phyloP scores from a whole-genome alignment of 768 basidiomycete genomes.

The Mrakia frigida region DNA sequence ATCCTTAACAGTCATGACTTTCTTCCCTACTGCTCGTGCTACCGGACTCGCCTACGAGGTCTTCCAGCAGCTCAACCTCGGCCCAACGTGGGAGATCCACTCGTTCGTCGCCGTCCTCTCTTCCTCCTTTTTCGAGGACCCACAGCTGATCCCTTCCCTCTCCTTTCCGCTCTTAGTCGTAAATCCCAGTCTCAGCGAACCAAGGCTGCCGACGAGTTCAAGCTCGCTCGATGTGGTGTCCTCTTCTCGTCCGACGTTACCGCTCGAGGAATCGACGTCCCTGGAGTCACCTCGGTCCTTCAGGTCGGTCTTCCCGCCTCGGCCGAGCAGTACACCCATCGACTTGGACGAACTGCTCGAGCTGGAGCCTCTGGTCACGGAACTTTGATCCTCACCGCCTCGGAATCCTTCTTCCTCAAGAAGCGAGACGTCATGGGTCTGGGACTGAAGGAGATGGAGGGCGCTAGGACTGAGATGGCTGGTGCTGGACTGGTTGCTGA shows the following conservation, averaged over 20 bases:
- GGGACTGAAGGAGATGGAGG: constrained; percentile 44
- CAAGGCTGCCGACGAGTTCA: constrained; percentile 49
- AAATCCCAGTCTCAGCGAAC: constrained; percentile 53
- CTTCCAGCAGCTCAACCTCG: constrained; percentile 34
- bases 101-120: constrained; percentile 38
- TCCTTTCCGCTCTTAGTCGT: constrained; percentile 35
- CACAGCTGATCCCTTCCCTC: background rate
- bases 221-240: constrained; percentile 33
- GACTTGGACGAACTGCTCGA: constrained; percentile 49
- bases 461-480: constrained; percentile 32
- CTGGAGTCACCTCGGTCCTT: constrained; percentile 54
- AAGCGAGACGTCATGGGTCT: constrained; percentile 47
- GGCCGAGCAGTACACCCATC: constrained; percentile 48
- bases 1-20: constrained; percentile 49
- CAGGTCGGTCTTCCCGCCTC: constrained; percentile 49
- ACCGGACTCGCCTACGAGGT: constrained; percentile 49
- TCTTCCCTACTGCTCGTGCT: constrained; percentile 64
- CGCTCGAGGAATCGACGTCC: constrained; percentile 64
- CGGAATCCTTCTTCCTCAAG: constrained; percentile 53
- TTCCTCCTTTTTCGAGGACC: background rate
- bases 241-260: constrained; percentile 48
- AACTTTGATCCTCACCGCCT: constrained; percentile 54
- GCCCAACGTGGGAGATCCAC: constrained; percentile 54
- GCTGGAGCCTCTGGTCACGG: constrained; percentile 51
- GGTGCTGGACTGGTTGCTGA: background rate